Base-by-base conservation (phyloP, 106 monocot species). In the Narthecium ossifragum region DNA sequence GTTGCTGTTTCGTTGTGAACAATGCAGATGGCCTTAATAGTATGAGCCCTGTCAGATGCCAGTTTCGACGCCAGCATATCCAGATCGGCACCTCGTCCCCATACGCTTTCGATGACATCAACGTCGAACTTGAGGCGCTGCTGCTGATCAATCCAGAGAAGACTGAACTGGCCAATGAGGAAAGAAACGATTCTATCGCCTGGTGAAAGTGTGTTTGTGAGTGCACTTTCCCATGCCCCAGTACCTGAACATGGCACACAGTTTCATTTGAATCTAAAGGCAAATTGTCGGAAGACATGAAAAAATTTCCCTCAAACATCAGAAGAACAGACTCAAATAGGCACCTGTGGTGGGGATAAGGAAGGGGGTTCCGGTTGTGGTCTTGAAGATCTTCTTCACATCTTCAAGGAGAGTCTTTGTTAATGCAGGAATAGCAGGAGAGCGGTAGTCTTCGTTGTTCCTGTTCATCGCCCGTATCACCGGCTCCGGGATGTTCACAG, bases 1-100 rank as follows among this genome's bases (percentile, higher is more conserved):
- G 92, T 93, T 28, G 92, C 92, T 2, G 92, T 93, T 62, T 93
- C 92, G 43, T 93, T 93, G 76, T 93, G 92, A 47, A 93, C 92
- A 43, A 93, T 81, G 62, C 84, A 88, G 13, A 93, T 72, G n/a
- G 92, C 92, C 65, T 93, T 88, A 52, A 93, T 93, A 2, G 78
- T 71, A 47, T 82, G 92, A 8, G 37, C 31, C 21, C 51, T 64
- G 30, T 93, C 92, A 1, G 55, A 39, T 20, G 84, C 72, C 32
- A 93, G 41, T 52, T 93, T 93, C 36, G 78, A 73, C 13, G 80
- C 88, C 25, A 93, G 68, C 1, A 74, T 36, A 52, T 79, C 81
- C 37, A 93, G 78, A 53, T 93, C 69, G 22, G 92, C 92, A 46
- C 84, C 92, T 31, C 69, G 63, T 27, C 88, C 92, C 92, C 92